Base-by-base conservation (phyloP, 768 basidiomycete genomes). In the Gloeostereum incarnatum region DNA sequence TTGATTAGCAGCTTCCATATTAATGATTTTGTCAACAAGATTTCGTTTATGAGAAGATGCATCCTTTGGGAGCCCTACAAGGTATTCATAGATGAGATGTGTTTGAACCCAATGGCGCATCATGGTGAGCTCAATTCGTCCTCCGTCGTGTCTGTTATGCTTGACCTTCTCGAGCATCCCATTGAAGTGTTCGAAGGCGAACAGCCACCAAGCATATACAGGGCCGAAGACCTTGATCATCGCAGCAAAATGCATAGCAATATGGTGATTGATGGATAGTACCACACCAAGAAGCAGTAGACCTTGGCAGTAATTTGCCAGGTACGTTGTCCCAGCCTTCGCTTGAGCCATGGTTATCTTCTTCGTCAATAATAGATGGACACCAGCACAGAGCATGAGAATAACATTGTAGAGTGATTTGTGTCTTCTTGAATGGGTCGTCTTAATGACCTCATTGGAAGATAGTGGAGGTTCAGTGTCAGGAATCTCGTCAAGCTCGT, bases 111-210 rank as follows among this genome's bases (percentile, higher is more conserved):
- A 60, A 30, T 56, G 38, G 3, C 49, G 40, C 9, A 60, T 43
- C 13, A 60, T 30, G 4, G 59, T 59, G 0, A 56, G 38, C 42
- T 61, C 57, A 41, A 60, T 56, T 17, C 35, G 5, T 1, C 58
- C 57, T 14, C 51, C 48, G 31, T 46, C 48, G 30, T 59, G 55
- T 1, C 57, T 54, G 41, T 61, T 61, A 38, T 42, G 47, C 1
- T 60, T 55, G 13, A 59, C 52, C 8, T 50, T 48, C 31, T 61
- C 52, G 10, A 61, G 41, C 44, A 58, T 50, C 1, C 59, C 54
- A 43, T 62, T 62, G 43, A 59, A 60, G 4, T 49, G 41, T 36
- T 62, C 58, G 38, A 59, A 61, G 1, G 50, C 53, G 36, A 62
- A 62, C 0, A 60, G 43, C 58, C 61, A 62, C 57, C 56, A 60